Evolutionary conservation across 768 basidiomycete genomes (phyloP).

Genomic region (Pleurotus citrinopileatus): DNA sequence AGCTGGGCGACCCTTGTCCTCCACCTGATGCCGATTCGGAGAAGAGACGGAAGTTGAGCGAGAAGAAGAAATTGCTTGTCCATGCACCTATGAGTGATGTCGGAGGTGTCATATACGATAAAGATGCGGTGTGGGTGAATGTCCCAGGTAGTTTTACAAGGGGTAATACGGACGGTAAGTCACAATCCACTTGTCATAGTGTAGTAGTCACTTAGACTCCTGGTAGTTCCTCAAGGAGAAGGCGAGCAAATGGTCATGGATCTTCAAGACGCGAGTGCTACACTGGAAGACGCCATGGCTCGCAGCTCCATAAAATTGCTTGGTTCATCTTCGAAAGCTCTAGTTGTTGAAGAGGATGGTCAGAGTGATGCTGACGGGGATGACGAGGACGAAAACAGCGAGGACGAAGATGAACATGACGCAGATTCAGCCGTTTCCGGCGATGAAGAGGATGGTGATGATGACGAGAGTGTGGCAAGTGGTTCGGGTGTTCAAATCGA

Average conservation of each 20-base stretch:
- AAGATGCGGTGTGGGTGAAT: slow-evolving; percentile 97
- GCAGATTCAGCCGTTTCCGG: slow-evolving; percentile 8
- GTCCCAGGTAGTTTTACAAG: slow-evolving; percentile 93
- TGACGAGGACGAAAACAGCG: slow-evolving; percentile 27
- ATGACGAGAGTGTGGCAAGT: slow-evolving; percentile 16
- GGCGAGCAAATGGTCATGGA: slow-evolving; percentile 98
- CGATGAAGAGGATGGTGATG: slow-evolving; percentile 22
- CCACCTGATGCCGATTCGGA: slow-evolving; percentile 89
- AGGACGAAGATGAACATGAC: slow-evolving; percentile 31
- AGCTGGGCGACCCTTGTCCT: slow-evolving; percentile 93
- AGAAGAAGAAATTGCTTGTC: slow-evolving; percentile 88
- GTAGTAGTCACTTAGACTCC: background rate
- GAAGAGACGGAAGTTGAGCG: slow-evolving; percentile 87
- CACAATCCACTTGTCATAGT: slow-evolving; percentile 16
- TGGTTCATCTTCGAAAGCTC: slow-evolving; percentile 72
- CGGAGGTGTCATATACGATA: slow-evolving; percentile 95
- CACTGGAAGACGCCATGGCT: slow-evolving; percentile 81
- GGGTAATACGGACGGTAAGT: slow-evolving; percentile 66
- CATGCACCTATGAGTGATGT: slow-evolving; percentile 99
- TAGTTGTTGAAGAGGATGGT: slow-evolving; percentile 44
- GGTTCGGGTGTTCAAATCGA: slow-evolving; percentile 13
- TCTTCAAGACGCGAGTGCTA: slow-evolving; percentile 80
- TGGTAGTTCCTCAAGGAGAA: slow-evolving; percentile 76
- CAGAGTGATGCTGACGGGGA: slow-evolving; percentile 30
- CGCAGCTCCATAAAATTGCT: slow-evolving; percentile 82